phyloP scores from a whole-genome alignment of 2,329 filamentous ascomycete genomes.

The Penicillium hesseltinei region DNA sequence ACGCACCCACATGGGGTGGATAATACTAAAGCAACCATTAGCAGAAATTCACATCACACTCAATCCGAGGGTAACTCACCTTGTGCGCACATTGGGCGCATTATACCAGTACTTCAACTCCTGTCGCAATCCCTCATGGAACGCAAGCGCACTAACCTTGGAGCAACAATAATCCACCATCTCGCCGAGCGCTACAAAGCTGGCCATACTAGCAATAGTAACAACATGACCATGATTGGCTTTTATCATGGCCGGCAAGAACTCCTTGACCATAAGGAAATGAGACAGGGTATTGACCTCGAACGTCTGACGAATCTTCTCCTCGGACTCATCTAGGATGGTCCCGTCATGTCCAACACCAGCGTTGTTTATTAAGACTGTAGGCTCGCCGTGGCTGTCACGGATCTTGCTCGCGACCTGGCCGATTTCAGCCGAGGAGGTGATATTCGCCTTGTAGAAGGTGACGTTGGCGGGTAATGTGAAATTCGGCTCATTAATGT shows the following conservation, averaged over 20 bases:
- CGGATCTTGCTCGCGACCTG: conserved; percentile 41
- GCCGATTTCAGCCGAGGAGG: conserved; percentile 32
- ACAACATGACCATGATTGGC: conserved; percentile 57
- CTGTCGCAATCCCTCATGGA: conserved; percentile 51
- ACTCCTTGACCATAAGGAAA: conserved; percentile 52
- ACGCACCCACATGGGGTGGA: conserved; percentile 46
- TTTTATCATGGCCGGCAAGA: conserved; percentile 52
- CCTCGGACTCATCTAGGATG: conserved; percentile 48
- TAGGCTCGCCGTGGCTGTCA: conserved; percentile 43
- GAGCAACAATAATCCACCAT: conserved; percentile 55
- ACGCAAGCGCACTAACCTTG: conserved; percentile 53
- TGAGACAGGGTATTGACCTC: conserved; percentile 54
- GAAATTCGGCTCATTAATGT: conserved; percentile 37
- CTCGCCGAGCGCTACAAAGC: conserved; percentile 48
- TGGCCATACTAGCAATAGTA: conserved; percentile 55
- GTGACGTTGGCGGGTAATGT: conserved; percentile 32
- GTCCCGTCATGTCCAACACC: conserved; percentile 49
- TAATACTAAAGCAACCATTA: conserved; percentile 22
- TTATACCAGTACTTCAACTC: conserved; percentile 40
- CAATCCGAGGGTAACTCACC: conserved; percentile 16
- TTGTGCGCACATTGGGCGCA: conserved; percentile 40
- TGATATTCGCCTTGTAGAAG: conserved; percentile 42
- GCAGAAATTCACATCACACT: not conserved
- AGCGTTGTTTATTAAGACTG: conserved; percentile 52
- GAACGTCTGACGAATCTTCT: conserved; percentile 49